Base-by-base conservation (phyloP, 495 filamentous ascomycete species). In the Penicillium crystallinum region DNA sequence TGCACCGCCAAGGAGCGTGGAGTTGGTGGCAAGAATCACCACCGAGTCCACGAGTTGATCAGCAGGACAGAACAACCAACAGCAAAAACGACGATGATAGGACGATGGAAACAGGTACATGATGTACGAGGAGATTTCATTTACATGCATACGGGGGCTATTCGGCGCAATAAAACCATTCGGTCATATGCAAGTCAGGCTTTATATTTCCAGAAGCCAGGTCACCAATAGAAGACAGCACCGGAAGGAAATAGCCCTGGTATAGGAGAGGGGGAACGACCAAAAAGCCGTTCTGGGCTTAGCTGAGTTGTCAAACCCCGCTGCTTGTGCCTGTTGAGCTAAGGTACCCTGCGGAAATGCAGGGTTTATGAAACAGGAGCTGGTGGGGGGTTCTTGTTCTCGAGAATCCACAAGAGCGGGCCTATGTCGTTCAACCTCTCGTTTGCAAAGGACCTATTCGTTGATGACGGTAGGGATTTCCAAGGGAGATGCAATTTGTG, bases 171-270 rank as follows among this genome's bases (percentile, higher is more conserved):
- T 49, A 10, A 25, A 33, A 44, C 42, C 45, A 35, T 29, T 58
- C 41, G 53, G 58, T 62, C 55, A 57, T 49, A 35, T 56, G 50
- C 42, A 51, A 25, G 22, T 19, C 41, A 57, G 34, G 38, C 34
- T 15, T 56, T 44, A 55, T 55, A 54, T 51, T 53, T 55, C 45
- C 48, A 39, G 52, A 58, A 40, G 3, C 1, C 14, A 25, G 51
- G 33, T 23, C 23, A 36, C 55, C 55, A 62, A 62, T 59, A 44
- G 41, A 15, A 27, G 41, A 8, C 15, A 36, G 31, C 9, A 56
- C 10, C 54, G 1, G n/a, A 2, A 8, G 9, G 22, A 33, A 42
- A 30, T 49, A 53, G 25, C 62, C 60, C 56, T 55, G 25, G 54
- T 53, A 58, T 62, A 15, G 17, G 34, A 33, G 29, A 18, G 40